Conservation (phyloP, 805 yeast species). For the Lachancea meyersii region DNA sequence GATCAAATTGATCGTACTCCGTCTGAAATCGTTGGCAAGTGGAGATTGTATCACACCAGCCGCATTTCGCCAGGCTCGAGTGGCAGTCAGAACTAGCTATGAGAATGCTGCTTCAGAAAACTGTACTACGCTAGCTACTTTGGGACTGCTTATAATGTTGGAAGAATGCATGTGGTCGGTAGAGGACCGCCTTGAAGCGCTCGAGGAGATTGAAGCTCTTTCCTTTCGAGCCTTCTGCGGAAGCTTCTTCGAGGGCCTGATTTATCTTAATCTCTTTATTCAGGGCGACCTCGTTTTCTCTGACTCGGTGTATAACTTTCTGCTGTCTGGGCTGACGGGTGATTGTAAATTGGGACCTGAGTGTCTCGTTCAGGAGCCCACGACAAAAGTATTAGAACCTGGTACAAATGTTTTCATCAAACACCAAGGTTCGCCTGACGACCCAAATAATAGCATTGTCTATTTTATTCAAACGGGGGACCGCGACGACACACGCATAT, state of each 20-base stretch:
- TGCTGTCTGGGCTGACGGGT: constrained; percentile 14
- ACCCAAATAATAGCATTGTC: constrained; percentile 47
- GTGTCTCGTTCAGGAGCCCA: constrained; percentile 24
- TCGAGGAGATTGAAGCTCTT: constrained; percentile 43
- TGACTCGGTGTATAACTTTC: constrained; percentile 22
- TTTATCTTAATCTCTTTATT: constrained; percentile 38
- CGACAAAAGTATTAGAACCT: constrained; percentile 35
- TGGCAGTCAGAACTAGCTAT: constrained; percentile 43
- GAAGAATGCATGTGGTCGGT: constrained; percentile 53
- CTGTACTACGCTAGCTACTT: constrained; percentile 43
- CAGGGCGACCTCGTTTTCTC: constrained; percentile 43
- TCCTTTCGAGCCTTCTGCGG: constrained; percentile 31
- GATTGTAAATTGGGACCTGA: not conserved
- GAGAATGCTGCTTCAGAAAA: constrained; percentile 37
- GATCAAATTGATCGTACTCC: constrained; percentile 31
- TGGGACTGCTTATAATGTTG: constrained; percentile 45
- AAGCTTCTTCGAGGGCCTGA: constrained; percentile 27
- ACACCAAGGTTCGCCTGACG: constrained; percentile 36
- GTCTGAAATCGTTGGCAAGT: constrained; percentile 26
- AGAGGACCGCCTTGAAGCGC: constrained; percentile 48
- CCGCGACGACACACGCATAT: constrained; percentile 32
- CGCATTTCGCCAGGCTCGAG: constrained; percentile 42
- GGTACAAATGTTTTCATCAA: constrained; percentile 35
- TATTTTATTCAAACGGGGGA: constrained; percentile 54
- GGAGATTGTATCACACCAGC: constrained; percentile 23